Evolutionary conservation across 2,329 filamentous ascomycete species (phyloP), one percentile per base, ranked within the genome.

Genomic region (Nannizziopsis barbatae): DNA sequence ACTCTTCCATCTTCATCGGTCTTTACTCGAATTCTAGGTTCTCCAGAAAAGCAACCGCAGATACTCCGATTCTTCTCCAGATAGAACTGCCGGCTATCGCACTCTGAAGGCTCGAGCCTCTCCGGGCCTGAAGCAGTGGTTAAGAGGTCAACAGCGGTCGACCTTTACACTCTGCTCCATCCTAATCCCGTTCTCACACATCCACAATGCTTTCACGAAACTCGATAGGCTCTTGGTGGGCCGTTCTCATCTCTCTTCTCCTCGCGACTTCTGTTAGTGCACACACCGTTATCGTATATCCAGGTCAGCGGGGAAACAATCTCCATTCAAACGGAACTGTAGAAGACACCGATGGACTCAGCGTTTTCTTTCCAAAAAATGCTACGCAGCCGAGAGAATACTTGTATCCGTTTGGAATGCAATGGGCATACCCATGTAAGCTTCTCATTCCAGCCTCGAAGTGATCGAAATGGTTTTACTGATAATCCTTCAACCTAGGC

Each of bases 351-450:
- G 63, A 62, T 38, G 71, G 71, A 10, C 57, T 80, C n/a, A 64
- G 62, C 22, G 57, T 58, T 3, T 74, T 73, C 4, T 70, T 68
- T 22, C 69, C 65, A 48, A 63, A 61, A 32, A 59, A 62, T 14
- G 58, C 63, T 32, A 74, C 74, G 47, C 27, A 32, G 17, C 5
- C n/a, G 9, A 42, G 10, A 20, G 69, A 67, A 17, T 59, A 62
- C 14, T 61, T 68, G 0, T 92, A 79, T 57, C 88, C 88, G 1
- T 94, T 85, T 57, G 89, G 88, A 68, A 90, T 92, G 85, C 84
- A 94, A 71, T 95, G 88, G 88, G 80, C 82, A 64, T 95, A 94
- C 72, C 88, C 89, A 66, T 95, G 88, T 95, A 14, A 6, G 12
- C 32, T 15, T 5, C 22, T 9, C 7, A n/a, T 31, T 31, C 2